These are phyloP conservation scores for Boletus huronensis DNA, from an alignment of 768 basidiomycete species.

Conservation along the genomic window DNA sequence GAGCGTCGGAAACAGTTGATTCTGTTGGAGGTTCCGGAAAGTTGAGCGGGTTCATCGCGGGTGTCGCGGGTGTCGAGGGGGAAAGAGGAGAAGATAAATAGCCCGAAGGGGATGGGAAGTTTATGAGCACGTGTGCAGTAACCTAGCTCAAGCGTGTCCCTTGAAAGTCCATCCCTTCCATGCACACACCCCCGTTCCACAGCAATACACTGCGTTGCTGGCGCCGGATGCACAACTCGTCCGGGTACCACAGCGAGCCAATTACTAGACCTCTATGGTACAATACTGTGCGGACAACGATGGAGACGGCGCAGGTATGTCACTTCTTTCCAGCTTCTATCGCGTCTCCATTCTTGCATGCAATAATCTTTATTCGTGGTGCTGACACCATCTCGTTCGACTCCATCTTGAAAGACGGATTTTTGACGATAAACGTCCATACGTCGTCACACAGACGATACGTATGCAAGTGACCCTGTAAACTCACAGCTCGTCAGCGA, in stretches of 20 bases:
- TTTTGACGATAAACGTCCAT: constrained; percentile 97
- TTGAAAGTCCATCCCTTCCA: not conserved
- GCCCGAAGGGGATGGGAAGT: constrained; percentile 23
- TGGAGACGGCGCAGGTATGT: constrained; percentile 6
- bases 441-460: constrained; percentile 95
- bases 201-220: constrained; percentile 7
- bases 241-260: not conserved
- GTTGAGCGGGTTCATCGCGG: constrained; percentile 26
- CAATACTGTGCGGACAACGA: constrained; percentile 1
- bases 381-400: constrained; percentile 72
- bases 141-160: too few relatives aligned
- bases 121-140: constrained; percentile 23
- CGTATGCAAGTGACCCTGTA: constrained; percentile 83
- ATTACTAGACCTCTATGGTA: constrained; percentile 32
- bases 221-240: not conserved
- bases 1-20: constrained; percentile 50
- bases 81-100: constrained; percentile 7
- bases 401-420: constrained; percentile 95
- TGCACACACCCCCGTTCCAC: constrained; percentile 4
- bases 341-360: constrained; percentile 93
- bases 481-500: constrained; percentile 2
- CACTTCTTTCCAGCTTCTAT: constrained; percentile 81
- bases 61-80: constrained; percentile 16
- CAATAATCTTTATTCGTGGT: constrained; percentile 92
- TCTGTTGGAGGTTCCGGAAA: constrained; percentile 61